Evolutionary conservation across 495 filamentous ascomycete species (phyloP), one percentile per base, ranked within the genome.

Genomic region (Mycothermus thermophilus): DNA sequence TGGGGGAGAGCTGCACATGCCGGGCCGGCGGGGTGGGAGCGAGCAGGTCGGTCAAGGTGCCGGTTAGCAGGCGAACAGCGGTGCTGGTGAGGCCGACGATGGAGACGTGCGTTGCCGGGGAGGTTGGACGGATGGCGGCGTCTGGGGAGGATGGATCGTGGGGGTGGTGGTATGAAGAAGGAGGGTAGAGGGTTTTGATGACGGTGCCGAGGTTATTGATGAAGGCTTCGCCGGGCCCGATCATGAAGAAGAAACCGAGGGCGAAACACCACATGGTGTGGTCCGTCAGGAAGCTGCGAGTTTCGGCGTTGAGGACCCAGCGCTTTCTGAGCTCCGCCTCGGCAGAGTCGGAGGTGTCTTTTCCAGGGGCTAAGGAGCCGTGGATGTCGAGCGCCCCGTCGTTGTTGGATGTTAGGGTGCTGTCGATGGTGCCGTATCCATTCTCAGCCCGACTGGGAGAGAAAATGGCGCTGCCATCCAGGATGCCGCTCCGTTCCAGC

Each of bases 191-290:
- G 1, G 90, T 86, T 40, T 80, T 78, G 47, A 94, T 83, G 38
- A 97, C 77, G 14, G 88, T 93, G 27, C 90, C 90, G 30, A 97
- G 70, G 45, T 97, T 97, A 60, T 96, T 97, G 48, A 95, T 85
- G 57, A 94, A 97, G 7, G 86, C 79, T 63, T 97, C 90, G 13
- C 88, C 87, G 0, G 90, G 87, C 3, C 90, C 90, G 32, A 81
- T 84, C 40, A 92, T 82, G 42, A 95, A 67, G 69, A 95, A 93
- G 61, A 97, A 92, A 15, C 88, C 90, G 2, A 76, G 54, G 0
- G 86, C 83, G 38, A 97, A 74, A 60, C 71, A 81, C 90, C 90
- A 96, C 88, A 96, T 94, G 8, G 84, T 92, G 37, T 71, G 75
- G 43, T 97, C 90, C 25, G 66, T 63, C 19, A 97, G 67, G 54